These are phyloP conservation scores for Quercus aquifolioides DNA, from an alignment of 306 rosid species.

Conservation along the genomic window DNA sequence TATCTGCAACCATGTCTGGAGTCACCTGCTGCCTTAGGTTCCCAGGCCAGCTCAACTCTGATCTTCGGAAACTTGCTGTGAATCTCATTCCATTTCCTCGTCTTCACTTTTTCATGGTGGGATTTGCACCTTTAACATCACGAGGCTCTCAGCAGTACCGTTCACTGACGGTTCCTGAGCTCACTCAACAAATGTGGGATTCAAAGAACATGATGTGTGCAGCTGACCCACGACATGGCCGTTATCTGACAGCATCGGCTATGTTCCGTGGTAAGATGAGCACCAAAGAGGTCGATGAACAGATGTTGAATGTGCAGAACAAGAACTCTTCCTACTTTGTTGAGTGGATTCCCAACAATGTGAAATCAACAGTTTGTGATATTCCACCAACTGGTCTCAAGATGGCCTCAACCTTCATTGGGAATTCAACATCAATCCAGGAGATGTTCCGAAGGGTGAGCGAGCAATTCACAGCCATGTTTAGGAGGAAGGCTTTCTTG, in stretches of 20 bases:
- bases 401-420: conserved; percentile 41
- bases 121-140: conserved; percentile 43
- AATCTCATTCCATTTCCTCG: conserved; percentile 45
- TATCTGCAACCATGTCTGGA: conserved; percentile 45
- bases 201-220: conserved; percentile 50
- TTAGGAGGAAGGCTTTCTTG: conserved; percentile 48
- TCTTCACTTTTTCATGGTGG: conserved; percentile 50
- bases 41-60: conserved; percentile 48
- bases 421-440: conserved; percentile 43
- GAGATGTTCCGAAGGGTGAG: conserved; percentile 52
- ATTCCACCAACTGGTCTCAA: conserved; percentile 45
- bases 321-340: conserved; percentile 46
- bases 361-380: conserved; percentile 43
- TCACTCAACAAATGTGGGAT: conserved; percentile 49
- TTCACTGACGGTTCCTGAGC: conserved; percentile 38
- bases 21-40: conserved; percentile 43
- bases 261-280: conserved; percentile 50
- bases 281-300: conserved; percentile 45
- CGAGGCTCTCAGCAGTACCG: conserved; percentile 45
- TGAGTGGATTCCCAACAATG: conserved; percentile 51
- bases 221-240: conserved; percentile 42
- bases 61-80: conserved; percentile 40
- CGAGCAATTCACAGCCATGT: conserved; percentile 46
- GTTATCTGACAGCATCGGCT: conserved; percentile 41
- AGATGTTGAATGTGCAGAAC: conserved; percentile 51